Evolutionary conservation across 2,329 filamentous ascomycete genomes (phyloP), one percentile per base, ranked within the genome.

Genomic region (Nemania sp.): DNA sequence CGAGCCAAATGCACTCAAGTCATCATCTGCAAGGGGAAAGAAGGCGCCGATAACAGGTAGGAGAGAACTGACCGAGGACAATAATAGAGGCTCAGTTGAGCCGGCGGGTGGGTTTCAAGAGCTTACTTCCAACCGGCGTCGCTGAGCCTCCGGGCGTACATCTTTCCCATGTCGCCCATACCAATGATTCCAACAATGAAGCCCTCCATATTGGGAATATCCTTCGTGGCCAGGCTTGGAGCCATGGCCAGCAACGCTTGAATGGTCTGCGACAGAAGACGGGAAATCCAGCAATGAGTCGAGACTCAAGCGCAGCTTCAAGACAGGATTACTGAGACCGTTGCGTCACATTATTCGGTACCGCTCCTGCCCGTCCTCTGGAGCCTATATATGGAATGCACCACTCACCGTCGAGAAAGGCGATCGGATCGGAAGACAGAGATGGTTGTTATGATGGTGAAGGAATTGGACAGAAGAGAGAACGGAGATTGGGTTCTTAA

Each of bases 1-100:
- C 93, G 91, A 97, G 93, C 93, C 93, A 97, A 97, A 97, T 97
- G 93, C 93, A 92, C 93, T 97, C 93, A 93, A 91, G 93, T 97
- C 93, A 97, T 97, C 93, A 95, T 91, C 72, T 72, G 72, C 72
- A 68, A 68, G 61, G 73, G 66, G 30, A 12, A 49, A 46, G 48
- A 23, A 40, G 17, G 44, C 26, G 49, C 57, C 52, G 33, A 43
- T 57, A 39, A 43, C 8, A 36, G 34, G n/a, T n/a, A 26, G 9
- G 14, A 33, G 6, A n/a, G 33, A 26, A 69, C 75, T 74, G 73
- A 77, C 75, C 70, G 71, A 66, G 59, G 61, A 52, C 15, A 17
- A 41, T 24, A 15, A 58, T 64, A 43, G 56, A 66, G 62, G 61
- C 60, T 62, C 54, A 60, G 58, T 11, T n/a, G 37, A 19, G 39